Base-by-base conservation (phyloP, 2,329 filamentous ascomycete genomes). In the Dendrostoma leiphaemia region DNA sequence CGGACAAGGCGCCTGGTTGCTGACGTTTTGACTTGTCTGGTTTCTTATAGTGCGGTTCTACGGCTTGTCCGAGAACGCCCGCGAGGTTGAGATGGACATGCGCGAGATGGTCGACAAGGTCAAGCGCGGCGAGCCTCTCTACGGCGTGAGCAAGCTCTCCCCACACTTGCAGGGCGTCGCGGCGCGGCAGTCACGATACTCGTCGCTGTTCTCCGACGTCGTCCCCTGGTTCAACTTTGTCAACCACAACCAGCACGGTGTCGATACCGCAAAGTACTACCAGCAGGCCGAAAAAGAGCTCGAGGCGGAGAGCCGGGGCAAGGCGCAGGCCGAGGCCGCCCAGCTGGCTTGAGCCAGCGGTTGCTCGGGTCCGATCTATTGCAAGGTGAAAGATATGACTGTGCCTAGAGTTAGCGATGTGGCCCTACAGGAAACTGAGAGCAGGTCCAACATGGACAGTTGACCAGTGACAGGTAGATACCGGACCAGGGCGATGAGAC, bases 221-320 rank as follows among this genome's bases (percentile, higher is more conserved):
- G 76, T 99, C 53, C 92, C 93, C 35, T 97, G 92, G 94, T 93
- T 96, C 76, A 99, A 99, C 79, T 89, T 99, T 75, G 93, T 96
- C 67, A 97, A 99, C 75, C 94, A 99, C 75, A 86, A 84, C 69
- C 78, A 95, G 82, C 94, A 99, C 71, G 94, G 94, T 63, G 90
- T 99, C 56, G 94, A 99, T 71, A 99, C 94, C 29, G 91, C 93
- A 61, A 99, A 99, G 78, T 99, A 99, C 78, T 99, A 96, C 74
- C 87, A 88, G 70, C 91, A 96, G 72, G 94, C 94, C 7, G 94
- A 99, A 80, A 81, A 87, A 71, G 94, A 99, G 73, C 75, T 99
- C 65, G 94, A 96, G 75, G 86, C 85, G 35, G 91, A 96, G 78
- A 32, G n/a, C 15, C 37, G 26, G 28, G 15, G 32, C 21, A 55